Percentiles rank a stretch among this genome's conserved stretches.
These are phyloP conservation scores for Nothophaeocryptopus gaeumannii DNA, from an alignment of 2,329 filamentous ascomycete genomes.

Conservation along the genomic window DNA sequence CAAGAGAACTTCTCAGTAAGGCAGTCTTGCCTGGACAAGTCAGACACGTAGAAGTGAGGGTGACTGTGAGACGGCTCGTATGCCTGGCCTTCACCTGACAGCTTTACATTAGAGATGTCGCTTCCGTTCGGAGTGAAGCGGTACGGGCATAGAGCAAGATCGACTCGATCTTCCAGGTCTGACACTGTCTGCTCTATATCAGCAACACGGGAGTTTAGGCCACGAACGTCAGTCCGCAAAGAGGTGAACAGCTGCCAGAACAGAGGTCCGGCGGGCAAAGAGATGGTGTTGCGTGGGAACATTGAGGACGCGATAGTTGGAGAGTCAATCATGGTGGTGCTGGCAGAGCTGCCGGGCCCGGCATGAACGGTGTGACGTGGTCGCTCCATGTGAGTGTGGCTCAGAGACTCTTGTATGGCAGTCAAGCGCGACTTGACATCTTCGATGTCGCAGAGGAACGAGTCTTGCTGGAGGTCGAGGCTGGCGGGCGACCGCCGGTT, in stretches of 20 bases:
- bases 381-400: not conserved
- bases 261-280: conserved; percentile 21
- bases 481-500: conserved; percentile 2
- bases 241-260: conserved; percentile 27
- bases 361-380: too few relatives aligned
- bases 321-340: too few relatives aligned
- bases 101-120: conserved; percentile 3
- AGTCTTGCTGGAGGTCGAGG: conserved; percentile 2
- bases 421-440: conserved; percentile 16
- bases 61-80: not conserved
- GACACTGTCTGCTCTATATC: conserved; percentile 23
- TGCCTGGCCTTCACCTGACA: not conserved
- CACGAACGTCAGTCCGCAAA: conserved; percentile 20
- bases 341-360: too few relatives aligned
- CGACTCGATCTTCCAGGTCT: conserved; percentile 25
- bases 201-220: conserved; percentile 17
- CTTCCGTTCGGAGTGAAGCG: conserved; percentile 22
- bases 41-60: not conserved
- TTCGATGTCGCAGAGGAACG: conserved; percentile 12
- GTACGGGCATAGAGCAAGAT: conserved; percentile 3
- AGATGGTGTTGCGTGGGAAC: conserved; percentile 4
- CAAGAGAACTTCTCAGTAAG: not conserved
- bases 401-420: conserved; percentile 16
- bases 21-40: too few relatives aligned
- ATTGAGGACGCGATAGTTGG: too few relatives aligned